Base-by-base conservation (phyloP, 208 protist species). In the Leishmania tarentolae region DNA sequence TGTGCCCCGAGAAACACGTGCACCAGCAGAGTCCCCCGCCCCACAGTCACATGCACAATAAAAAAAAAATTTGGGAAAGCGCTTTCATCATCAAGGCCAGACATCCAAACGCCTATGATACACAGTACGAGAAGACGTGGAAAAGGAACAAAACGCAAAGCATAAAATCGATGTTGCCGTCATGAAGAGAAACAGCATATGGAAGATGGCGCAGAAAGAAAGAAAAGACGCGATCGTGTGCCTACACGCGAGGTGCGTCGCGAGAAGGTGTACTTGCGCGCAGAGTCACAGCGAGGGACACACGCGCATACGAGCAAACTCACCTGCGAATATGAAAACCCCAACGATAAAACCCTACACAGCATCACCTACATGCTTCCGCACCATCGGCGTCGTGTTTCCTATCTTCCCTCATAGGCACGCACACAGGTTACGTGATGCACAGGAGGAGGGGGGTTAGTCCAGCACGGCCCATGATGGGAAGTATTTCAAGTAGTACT, bases 401-500 rank as follows among this genome's bases (percentile, higher is more conserved):
- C 52, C 17, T 31, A 13, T 61, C 72, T 40, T 35, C 19, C 35
- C 21, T 35, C 50, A 28, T 28, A n/a, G 5, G 44, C 44, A 42
- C 46, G 35, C 46, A 56, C 40, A 28, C 15, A 35, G 8, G 17
- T 37, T 28, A 1, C 28, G 56, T 31, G 40, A 8, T 40, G 11
- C 69, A 19, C 24, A 13, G 3, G 40, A 2, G 28, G 35, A 13
- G 3, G 40, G 9, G 28, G 35, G 8, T 77, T 47, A 79, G 21
- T 69, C 28, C 44, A 44, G 71, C n/a, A 78, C 21, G 1, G 82
- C 77, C 77, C 77, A 85, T 19, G 53, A 52, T 15, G 82, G 56
- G 52, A 85, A 85, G 47, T 53, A 68, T 9, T 28, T 8, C 21
- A 68, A 13, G 50, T 88, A 90, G n/a, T 57, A 83, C 68, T 56